Percentiles rank a stretch among this genome's conserved stretches.
These are phyloP conservation scores for Leucocoprinus sp. DNA, from an alignment of 768 basidiomycete genomes.

Conservation along the genomic window DNA sequence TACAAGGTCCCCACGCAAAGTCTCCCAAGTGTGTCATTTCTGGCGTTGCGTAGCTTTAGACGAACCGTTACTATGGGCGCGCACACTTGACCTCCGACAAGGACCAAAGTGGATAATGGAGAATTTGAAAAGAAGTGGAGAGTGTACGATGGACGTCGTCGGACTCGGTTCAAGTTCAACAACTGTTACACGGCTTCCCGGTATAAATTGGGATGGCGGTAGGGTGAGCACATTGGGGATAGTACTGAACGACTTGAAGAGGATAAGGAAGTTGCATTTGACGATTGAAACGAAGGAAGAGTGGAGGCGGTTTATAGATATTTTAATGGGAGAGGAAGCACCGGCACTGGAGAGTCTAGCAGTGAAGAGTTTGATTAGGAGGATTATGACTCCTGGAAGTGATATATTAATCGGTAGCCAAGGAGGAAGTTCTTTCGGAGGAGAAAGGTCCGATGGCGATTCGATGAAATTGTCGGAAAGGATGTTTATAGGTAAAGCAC, in stretches of 20 bases:
- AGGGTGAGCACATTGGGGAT: neutral
- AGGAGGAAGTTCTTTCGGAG: no score
- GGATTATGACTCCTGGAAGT: slow-evolving; percentile 2
- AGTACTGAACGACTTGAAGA: neutral
- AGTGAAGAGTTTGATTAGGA: slow-evolving; percentile 1
- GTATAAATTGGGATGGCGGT: neutral
- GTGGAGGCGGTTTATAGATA: slow-evolving; percentile 4
- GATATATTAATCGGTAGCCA: no score
- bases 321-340: neutral
- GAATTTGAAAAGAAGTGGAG: neutral
- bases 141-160: neutral
- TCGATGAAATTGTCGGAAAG: slow-evolving; percentile 1
- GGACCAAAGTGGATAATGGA: slow-evolving; percentile 7
- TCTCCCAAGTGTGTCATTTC: slow-evolving; percentile 7
- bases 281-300: slow-evolving; percentile 8
- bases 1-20: neutral
- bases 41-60: slow-evolving; percentile 2
- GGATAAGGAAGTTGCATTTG: slow-evolving; percentile 7
- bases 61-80: slow-evolving; percentile 6
- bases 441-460: no score
- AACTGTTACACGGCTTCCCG: neutral
- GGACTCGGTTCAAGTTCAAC: neutral
- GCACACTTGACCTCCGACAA: slow-evolving; percentile 3
- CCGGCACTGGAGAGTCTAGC: slow-evolving; percentile 5
- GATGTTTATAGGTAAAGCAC: slow-evolving; percentile 1